Percentiles rank a stretch among this genome's conserved stretches.
Conservation (phyloP, 768 basidiomycete species). For the Dendrothele bispora region DNA sequence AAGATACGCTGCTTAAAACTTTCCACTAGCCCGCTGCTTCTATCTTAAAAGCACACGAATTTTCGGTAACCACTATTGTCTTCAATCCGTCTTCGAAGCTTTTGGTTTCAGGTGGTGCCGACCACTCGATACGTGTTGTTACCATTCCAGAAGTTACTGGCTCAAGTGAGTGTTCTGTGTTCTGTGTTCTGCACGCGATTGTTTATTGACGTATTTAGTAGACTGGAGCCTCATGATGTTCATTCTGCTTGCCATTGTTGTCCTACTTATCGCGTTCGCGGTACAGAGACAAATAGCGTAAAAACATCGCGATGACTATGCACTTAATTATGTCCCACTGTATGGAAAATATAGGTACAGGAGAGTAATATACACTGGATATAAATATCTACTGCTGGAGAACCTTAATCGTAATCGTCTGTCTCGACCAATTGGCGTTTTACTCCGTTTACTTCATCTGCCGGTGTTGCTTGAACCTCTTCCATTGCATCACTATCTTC, state of each 20-base stretch:
- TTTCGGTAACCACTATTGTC: constrained; percentile 84
- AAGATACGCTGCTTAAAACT: constrained; percentile 3
- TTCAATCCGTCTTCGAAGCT: constrained; percentile 85
- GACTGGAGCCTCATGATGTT: constrained; percentile 40
- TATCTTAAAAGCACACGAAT: constrained; percentile 93
- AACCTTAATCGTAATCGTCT: constrained; percentile 75
- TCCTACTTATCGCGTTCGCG: constrained; percentile 41
- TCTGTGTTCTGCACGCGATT: constrained; percentile 10
- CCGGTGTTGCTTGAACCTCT: constrained; percentile 58
- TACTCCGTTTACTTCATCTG: constrained; percentile 55
- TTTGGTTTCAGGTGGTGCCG: constrained; percentile 87
- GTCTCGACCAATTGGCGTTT: constrained; percentile 85
- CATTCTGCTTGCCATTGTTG: constrained; percentile 41
- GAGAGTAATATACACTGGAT: constrained; percentile 15
- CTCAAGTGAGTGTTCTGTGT: constrained; percentile 44
- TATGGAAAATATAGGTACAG: constrained; percentile 1
- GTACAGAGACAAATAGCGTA: constrained; percentile 29
- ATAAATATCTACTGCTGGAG: constrained; percentile 21
- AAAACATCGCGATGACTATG: neutral
- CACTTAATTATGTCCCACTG: neutral
- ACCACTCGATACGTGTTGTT: constrained; percentile 82
- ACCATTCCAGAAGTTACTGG: constrained; percentile 61
- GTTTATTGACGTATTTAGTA: constrained; percentile 14
- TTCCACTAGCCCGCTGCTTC: constrained; percentile 73
- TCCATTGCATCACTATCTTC: constrained; percentile 85